Conservation (phyloP, 208 protist genomes). For the Tritrichomonas foetus region DNA sequence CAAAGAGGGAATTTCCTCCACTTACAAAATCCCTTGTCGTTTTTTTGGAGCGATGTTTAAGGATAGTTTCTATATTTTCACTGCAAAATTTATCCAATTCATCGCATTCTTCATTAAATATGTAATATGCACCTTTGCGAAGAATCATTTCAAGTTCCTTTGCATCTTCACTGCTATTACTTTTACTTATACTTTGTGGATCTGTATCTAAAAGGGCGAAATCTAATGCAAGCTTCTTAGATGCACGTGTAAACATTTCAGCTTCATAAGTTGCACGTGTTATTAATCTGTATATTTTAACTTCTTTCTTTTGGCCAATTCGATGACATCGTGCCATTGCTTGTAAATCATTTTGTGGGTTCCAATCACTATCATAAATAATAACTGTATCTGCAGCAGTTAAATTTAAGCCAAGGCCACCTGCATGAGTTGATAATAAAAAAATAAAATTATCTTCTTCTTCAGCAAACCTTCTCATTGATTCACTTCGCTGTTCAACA, state of each 20-base stretch:
- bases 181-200: too few species aligned
- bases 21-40: too few species aligned
- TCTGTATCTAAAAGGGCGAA: slow-evolving; percentile 65
- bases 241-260: slow-evolving; percentile 73
- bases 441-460: slow-evolving; percentile 60
- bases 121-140: neutral
- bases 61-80: too few species aligned
- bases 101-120: neutral
- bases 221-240: slow-evolving; percentile 74
- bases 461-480: slow-evolving; percentile 56
- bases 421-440: slow-evolving; percentile 66
- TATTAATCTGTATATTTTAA: slow-evolving; percentile 85
- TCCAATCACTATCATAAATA: too few species aligned
- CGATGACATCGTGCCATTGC: slow-evolving; percentile 81
- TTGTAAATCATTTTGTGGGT: slow-evolving; percentile 89
- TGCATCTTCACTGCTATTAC: neutral
- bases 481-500: slow-evolving; percentile 47
- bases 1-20: too few species aligned
- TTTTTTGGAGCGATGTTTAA: too few species aligned
- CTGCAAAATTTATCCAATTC: too few species aligned
- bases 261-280: slow-evolving; percentile 84
- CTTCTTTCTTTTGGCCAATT: slow-evolving; percentile 79
- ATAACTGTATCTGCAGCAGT: slow-evolving; percentile 68
- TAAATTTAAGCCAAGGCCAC: slow-evolving; percentile 70
- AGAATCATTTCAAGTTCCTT: neutral